Conservation (phyloP, 208 protist genomes). For the Zelonia costaricensis region DNA sequence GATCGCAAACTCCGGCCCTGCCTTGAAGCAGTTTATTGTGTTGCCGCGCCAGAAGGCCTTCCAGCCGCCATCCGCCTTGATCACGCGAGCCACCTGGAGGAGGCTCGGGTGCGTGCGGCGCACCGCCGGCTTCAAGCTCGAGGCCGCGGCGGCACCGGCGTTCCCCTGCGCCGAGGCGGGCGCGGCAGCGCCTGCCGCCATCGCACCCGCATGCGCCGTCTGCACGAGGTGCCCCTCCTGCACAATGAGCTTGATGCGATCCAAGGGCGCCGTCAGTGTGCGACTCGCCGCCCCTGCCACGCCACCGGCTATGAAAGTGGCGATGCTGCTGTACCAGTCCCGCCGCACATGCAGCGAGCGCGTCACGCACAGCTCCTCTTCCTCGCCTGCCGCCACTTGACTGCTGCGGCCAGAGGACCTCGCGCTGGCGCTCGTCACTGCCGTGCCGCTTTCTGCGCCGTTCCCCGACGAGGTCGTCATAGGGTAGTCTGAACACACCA, state of each 20-base stretch:
- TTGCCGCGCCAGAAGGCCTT: conserved; percentile 90
- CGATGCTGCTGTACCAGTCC: conserved; percentile 76
- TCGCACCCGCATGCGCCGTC: background rate
- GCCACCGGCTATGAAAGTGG: conserved; percentile 84
- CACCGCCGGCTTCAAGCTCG: background rate
- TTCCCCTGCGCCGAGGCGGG: background rate
- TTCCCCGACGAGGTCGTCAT: no score
- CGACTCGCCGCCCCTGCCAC: conserved; percentile 84
- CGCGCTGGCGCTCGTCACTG: background rate
- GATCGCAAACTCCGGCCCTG: conserved; percentile 89
- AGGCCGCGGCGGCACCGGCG: background rate
- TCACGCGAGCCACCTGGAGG: conserved; percentile 73
- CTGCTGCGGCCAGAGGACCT: no score
- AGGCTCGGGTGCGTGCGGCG: conserved; percentile 49
- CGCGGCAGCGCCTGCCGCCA: no score
- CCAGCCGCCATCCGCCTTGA: conserved; percentile 77
- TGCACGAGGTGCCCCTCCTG: conserved; percentile 86
- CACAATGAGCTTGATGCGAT: conserved; percentile 92
- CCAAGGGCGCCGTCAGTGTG: conserved; percentile 89
- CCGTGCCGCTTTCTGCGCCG: background rate
- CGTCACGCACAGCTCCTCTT: conserved; percentile 16
- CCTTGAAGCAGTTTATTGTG: conserved; percentile 90
- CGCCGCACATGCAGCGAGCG: conserved; percentile 51
- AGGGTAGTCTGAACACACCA: no score
- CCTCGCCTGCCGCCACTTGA: background rate